These are phyloP conservation scores for Diaporthe australafricana DNA, from an alignment of 2,329 filamentous ascomycete genomes.

Conservation along the genomic window DNA sequence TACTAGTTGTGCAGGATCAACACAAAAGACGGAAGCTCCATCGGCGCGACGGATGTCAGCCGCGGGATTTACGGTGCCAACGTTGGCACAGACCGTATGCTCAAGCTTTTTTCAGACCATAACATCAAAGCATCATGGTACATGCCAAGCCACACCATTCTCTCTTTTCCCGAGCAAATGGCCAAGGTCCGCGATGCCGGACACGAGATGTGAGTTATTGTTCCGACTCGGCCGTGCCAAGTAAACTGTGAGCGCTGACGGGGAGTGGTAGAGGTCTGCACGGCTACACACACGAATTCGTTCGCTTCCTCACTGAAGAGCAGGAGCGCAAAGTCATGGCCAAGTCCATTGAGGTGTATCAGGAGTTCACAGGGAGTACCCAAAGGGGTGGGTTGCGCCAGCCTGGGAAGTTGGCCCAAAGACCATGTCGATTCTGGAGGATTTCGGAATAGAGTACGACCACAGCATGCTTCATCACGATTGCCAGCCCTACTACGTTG, in stretches of 20 bases:
- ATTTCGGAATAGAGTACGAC: slow-evolving; percentile 57
- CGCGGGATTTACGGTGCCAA: slow-evolving; percentile 39
- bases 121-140: slow-evolving; percentile 40
- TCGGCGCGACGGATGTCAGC: slow-evolving; percentile 35
- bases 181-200: slow-evolving; percentile 39
- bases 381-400: slow-evolving; percentile 56
- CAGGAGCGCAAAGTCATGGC: slow-evolving; percentile 39
- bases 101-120: slow-evolving; percentile 38
- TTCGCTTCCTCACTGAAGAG: slow-evolving; percentile 36
- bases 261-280: slow-evolving; percentile 34
- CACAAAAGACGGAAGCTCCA: slow-evolving; percentile 34
- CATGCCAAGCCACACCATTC: slow-evolving; percentile 39
- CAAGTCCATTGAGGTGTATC: slow-evolving; percentile 39
- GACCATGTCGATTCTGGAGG: slow-evolving; percentile 53
- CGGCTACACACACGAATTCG: slow-evolving; percentile 41
- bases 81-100: slow-evolving; percentile 39
- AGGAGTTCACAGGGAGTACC: slow-evolving; percentile 51
- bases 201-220: slow-evolving; percentile 37
- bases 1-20: slow-evolving; percentile 32
- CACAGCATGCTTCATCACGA: slow-evolving; percentile 62
- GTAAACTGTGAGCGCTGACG: not conserved
- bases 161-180: slow-evolving; percentile 39
- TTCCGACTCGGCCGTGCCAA: no score
- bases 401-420: slow-evolving; percentile 53
- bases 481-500: slow-evolving; percentile 52